Evolutionary conservation across 257 asterid genomes (phyloP), one percentile per base, ranked within the genome.

Genomic region (Euphrasia confusa): DNA sequence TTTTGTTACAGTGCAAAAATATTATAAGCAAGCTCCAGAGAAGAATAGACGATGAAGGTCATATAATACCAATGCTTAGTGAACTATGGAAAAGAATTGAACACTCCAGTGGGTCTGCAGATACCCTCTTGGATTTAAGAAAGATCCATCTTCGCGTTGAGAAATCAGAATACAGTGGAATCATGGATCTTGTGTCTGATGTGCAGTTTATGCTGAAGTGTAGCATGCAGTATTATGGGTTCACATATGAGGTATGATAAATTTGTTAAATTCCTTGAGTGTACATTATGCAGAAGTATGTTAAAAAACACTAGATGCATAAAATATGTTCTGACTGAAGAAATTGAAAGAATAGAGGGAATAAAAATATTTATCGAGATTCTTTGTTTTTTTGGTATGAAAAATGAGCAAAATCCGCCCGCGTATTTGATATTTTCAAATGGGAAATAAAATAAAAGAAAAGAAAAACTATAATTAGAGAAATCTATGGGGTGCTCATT

Each of bases 21-120:
- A 90, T 89, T 40, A 72, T 85, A 59, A 83, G 79, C 70, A 87
- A 80, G 85, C 94, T 93, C 69, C 97, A 88, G 63, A 87, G 89
- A 77, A 85, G 90, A 82, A 84, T 87, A 66, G 90, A 80, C 68
- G 78, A 79, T 65, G 99, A 85, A 74, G 97, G 99, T 45, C 88
- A 81, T 74, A 93, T 89, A 63, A 74, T 89, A 69, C 99, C 99
- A 13, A 67, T 76, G 83, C 87, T 93, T 59, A 86, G 86, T 63
- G 95, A 86, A 63, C 87, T 89, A 59, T 93, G 99, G 99, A 89
- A 80, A 79, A 89, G 86, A 78, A 80, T 81, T 27, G 95, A 81
- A 61, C 79, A 74, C 77, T 77, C 95, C 54, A 71, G 80, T 66
- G 80, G 79, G 65, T 0, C 82, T n/a, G 85, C 42, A 37, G 42